Evolutionary conservation across 352 stramenopile genomes (phyloP).

Genomic region (Globisporangium viniferum): DNA sequence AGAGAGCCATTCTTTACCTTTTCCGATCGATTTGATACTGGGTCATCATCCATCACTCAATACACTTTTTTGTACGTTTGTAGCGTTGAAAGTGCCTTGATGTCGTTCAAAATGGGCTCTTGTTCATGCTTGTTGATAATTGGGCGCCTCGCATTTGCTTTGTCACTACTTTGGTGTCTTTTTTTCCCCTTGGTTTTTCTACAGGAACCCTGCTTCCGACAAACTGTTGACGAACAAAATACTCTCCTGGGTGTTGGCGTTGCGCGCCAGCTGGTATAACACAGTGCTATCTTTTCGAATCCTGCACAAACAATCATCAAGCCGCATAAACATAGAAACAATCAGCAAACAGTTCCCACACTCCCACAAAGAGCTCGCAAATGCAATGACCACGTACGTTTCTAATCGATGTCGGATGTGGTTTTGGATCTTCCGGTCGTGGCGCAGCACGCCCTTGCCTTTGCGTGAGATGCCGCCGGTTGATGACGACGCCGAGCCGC

Average conservation of each 20-base stretch:
- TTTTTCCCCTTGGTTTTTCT: constrained; percentile 9
- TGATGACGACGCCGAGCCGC: constrained; percentile 28
- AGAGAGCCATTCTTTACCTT: neutral
- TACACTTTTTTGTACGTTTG: constrained; percentile 9
- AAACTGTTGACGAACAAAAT: constrained; percentile 89
- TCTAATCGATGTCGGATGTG: constrained; percentile 78
- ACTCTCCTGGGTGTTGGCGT: constrained; percentile 86
- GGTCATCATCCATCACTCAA: constrained; percentile 4
- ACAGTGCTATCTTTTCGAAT: constrained; percentile 84
- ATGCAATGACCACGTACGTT: constrained; percentile 53
- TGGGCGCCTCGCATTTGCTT: neutral
- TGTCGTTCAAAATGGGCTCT: neutral
- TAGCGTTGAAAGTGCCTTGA: neutral
- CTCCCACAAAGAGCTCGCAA: neutral
- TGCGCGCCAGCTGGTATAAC: constrained; percentile 79
- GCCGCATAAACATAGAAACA: constrained; percentile 2
- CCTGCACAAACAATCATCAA: constrained; percentile 29
- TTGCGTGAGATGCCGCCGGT: constrained; percentile 55
- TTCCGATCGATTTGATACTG: constrained; percentile 3
- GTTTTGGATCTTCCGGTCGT: constrained; percentile 70
- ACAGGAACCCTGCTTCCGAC: constrained; percentile 85
- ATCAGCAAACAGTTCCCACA: neutral
- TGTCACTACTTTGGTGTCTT: neutral
- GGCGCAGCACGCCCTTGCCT: constrained; percentile 67
- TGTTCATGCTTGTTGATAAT: neutral